phyloP scores from a whole-genome alignment of 78 protist genomes.

The Speleostelium caveatum region DNA sequence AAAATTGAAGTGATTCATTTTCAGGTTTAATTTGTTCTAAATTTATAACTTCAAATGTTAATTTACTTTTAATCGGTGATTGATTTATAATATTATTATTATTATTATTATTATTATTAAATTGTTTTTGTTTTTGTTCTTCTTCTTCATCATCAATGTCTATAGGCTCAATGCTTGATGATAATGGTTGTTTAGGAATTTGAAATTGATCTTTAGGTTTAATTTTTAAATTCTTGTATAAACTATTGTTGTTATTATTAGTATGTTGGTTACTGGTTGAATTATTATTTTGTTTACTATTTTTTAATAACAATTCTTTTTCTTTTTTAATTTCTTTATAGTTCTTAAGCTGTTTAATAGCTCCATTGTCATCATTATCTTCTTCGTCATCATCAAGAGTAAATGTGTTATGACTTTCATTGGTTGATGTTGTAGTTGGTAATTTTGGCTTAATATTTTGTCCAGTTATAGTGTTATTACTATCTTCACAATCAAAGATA shows the following conservation, averaged over 20 bases:
- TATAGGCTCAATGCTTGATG: too few species aligned
- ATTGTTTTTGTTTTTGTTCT: neutral
- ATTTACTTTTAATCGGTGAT: neutral
- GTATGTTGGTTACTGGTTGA: too few species aligned
- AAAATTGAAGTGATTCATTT: neutral
- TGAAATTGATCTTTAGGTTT: neutral
- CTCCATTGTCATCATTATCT: neutral
- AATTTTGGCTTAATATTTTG: neutral
- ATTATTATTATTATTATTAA: too few species aligned
- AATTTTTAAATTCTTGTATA: neutral
- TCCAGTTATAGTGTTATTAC: too few species aligned
- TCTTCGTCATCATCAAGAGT: neutral
- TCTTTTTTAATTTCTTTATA: neutral
- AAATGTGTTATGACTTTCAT: too few species aligned
- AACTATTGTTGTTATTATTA: neutral
- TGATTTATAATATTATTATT: neutral
- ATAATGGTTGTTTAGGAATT: neutral
- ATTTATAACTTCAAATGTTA: neutral
- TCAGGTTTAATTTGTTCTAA: neutral
- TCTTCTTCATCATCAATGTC: neutral
- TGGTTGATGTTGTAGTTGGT: neutral
- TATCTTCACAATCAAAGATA: neutral
- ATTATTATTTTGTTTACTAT: too few species aligned
- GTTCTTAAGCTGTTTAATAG: neutral
- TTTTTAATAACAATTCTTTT: too few species aligned